phyloP scores from a whole-genome alignment of 805 yeast genomes.

The Wickerhamomyces strasburgensis region DNA sequence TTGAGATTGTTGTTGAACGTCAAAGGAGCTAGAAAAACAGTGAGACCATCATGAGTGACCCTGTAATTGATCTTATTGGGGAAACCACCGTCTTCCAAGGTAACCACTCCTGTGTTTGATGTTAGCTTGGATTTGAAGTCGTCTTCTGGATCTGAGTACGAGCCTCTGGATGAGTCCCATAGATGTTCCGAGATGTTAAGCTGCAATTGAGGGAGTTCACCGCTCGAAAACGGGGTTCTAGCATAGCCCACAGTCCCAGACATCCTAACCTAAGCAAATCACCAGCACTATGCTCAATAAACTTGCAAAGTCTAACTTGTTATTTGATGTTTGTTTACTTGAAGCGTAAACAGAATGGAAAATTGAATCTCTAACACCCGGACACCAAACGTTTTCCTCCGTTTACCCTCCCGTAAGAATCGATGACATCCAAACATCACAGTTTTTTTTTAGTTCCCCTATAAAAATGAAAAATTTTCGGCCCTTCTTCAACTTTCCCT shows the following conservation, averaged over 20 bases:
- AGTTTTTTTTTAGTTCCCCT: not conserved
- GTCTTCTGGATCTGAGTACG: constrained; percentile 18
- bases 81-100: constrained; percentile 29
- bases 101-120: constrained; percentile 21
- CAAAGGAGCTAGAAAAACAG: constrained; percentile 20
- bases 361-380: not conserved
- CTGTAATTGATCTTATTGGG: constrained; percentile 30
- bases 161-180: constrained; percentile 15
- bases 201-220: constrained; percentile 5
- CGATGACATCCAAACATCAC: not conserved
- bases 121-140: constrained; percentile 16
- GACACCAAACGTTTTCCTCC: not conserved
- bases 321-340: too few species aligned
- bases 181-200: constrained; percentile 23
- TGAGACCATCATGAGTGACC: constrained; percentile 14
- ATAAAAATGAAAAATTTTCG: not conserved
- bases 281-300: not conserved
- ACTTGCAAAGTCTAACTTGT: too few species aligned
- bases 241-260: not conserved
- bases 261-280: not conserved
- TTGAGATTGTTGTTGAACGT: constrained; percentile 21
- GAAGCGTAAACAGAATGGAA: not conserved
- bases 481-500: not conserved
- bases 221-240: not conserved
- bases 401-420: not conserved